phyloP scores from a whole-genome alignment of 768 basidiomycete species.

The Porphyrellus cyaneotinctus region DNA sequence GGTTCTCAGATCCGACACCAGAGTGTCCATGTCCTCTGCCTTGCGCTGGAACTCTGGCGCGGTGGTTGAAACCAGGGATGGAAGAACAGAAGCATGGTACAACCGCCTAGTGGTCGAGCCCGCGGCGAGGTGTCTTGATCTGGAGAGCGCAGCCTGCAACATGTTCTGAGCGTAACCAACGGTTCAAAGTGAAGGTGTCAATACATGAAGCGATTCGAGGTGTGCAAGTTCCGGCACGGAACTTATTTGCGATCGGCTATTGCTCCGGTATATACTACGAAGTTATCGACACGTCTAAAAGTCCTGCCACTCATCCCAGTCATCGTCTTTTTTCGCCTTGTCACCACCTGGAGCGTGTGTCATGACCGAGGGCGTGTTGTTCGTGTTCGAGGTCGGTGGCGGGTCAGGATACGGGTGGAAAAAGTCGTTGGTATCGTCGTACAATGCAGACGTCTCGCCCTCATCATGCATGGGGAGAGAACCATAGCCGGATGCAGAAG shows the following conservation, averaged over 20 bases:
- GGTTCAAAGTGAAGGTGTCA: background rate
- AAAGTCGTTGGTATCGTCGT: slow-evolving; percentile 64
- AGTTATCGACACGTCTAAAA: slow-evolving; percentile 50
- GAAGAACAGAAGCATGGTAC: slow-evolving; percentile 73
- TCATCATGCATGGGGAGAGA: slow-evolving; percentile 44
- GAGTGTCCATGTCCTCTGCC: slow-evolving; percentile 61
- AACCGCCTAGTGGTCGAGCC: slow-evolving; percentile 22
- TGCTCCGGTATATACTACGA: slow-evolving; percentile 1
- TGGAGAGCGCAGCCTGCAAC: slow-evolving; percentile 18
- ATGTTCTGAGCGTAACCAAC: slow-evolving; percentile 8
- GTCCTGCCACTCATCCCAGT: slow-evolving; percentile 82
- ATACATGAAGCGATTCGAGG: background rate
- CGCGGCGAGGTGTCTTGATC: slow-evolving; percentile 5
- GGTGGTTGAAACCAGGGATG: slow-evolving; percentile 62
- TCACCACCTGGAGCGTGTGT: slow-evolving; percentile 8
- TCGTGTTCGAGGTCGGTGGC: slow-evolving; percentile 14
- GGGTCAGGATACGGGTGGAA: slow-evolving; percentile 37
- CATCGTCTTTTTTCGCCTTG: slow-evolving; percentile 41
- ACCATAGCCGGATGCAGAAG: slow-evolving; percentile 49
- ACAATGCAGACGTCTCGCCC: slow-evolving; percentile 57
- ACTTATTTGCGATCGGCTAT: slow-evolving; percentile 15
- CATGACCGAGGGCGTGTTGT: background rate
- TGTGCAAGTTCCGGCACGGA: slow-evolving; percentile 16
- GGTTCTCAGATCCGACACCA: slow-evolving; percentile 60
- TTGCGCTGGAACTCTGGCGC: slow-evolving; percentile 71